Base-by-base conservation (phyloP, 2,329 filamentous ascomycete genomes). In the Diplodia corticola region DNA sequence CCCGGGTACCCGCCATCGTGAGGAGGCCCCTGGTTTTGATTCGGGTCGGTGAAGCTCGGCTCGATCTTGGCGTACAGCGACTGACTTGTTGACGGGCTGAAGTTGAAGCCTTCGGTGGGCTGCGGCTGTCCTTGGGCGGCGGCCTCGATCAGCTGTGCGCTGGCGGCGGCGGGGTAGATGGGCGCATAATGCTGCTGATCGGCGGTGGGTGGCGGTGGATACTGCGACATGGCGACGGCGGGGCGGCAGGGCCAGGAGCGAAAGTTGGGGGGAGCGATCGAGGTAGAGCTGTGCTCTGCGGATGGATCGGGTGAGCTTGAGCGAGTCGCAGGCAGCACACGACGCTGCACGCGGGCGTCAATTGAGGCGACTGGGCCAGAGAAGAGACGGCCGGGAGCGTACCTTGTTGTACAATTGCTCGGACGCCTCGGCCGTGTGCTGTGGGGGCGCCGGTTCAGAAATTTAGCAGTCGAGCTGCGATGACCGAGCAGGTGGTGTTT, bases 111-210 rank as follows among this genome's bases (percentile, higher is more conserved):
- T 12, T 53, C 48, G 48, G 69, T 67, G 49, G 70, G 72, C 40
- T 51, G 35, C 15, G 61, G 37, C 50, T 66, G 67, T 12, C 40
- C 63, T 35, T 66, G 67, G 12, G 66, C 50, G 50, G 48, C 55
- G 40, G 49, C 57, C 24, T 72, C 69, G 28, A 72, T 64, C 20
- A 71, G 49, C 65, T 68, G 69, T 12, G 68, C 37, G 65, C 50
- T 71, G 48, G 71, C 67, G 3, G 70, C 63, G 17, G 73, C 70
- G 44, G 73, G 71, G 64, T 77, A 77, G 35, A 76, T 74, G 63
- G 72, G 73, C 68, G 75, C 69, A 68, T 76, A 77, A 64, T 77
- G 75, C 53, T 72, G 67, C 50, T 74, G 73, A 33, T 73, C 72
- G 67, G 70, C 67, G 37, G 69, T 65, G 26, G 71, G 72, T 40